Evolutionary conservation across 1,284 basidiomycete species (phyloP).

Genomic region (Sanghuangporus baumii): DNA sequence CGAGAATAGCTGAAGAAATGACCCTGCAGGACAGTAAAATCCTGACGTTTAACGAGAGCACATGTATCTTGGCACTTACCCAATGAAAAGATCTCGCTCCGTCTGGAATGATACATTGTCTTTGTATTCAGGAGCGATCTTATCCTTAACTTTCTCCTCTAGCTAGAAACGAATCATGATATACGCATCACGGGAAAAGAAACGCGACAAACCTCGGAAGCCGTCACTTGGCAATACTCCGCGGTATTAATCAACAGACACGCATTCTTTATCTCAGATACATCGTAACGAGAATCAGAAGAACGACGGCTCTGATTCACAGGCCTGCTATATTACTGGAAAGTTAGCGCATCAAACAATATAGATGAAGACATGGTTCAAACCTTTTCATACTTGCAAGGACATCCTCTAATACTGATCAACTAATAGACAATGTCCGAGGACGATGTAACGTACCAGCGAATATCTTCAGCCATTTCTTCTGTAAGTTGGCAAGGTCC

Average conservation of each 20-base stretch:
- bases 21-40: constrained; percentile 41
- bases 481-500: constrained; percentile 76
- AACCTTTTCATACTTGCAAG: constrained; percentile 67
- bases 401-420: constrained; percentile 63
- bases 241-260: constrained; percentile 93
- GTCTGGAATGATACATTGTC: constrained; percentile 78
- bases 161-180: constrained; percentile 44
- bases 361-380: constrained; percentile 13
- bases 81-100: constrained; percentile 86
- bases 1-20: constrained; percentile 75
- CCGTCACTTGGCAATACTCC: constrained; percentile 94
- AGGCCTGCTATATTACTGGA: constrained; percentile 27
- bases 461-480: constrained; percentile 92
- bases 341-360: neutral
- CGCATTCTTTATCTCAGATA: constrained; percentile 70
- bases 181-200: neutral
- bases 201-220: constrained; percentile 57
- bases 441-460: constrained; percentile 55
- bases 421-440: constrained; percentile 4
- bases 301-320: constrained; percentile 54
- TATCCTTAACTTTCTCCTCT: constrained; percentile 86
- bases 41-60: neutral
- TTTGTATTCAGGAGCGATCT: constrained; percentile 70
- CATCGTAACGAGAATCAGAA: constrained; percentile 70
- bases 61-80: constrained; percentile 37